Evolutionary conservation across 371 early-diverging fungal species (phyloP).

Genomic region (Mortierella sp.): DNA sequence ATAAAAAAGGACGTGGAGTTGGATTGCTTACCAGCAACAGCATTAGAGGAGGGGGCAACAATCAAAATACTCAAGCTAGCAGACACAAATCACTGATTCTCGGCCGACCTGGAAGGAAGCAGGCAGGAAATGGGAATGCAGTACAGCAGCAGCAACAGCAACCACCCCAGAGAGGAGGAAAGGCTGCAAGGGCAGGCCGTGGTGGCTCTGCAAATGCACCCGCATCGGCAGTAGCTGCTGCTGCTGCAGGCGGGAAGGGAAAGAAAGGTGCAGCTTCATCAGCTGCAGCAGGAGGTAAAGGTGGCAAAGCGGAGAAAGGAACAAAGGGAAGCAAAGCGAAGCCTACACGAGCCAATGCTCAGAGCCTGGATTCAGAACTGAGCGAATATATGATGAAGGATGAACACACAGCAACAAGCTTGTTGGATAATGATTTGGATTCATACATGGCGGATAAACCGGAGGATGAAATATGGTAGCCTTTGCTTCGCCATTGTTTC

Average conservation of each 20-base stretch:
- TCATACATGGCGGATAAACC: conserved; percentile 49
- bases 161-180: background rate
- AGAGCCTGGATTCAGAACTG: conserved; percentile 39
- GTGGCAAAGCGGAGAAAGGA: conserved; percentile 20
- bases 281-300: conserved; percentile 11
- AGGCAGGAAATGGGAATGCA: conserved; percentile 7
- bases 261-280: conserved; percentile 6
- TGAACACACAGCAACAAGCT: conserved; percentile 28
- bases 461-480: conserved; percentile 11
- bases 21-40: background rate
- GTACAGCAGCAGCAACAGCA: conserved; percentile 5
- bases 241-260: conserved; percentile 3
- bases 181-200: conserved; percentile 1
- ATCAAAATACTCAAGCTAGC: conserved; percentile 15
- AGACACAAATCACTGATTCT: conserved; percentile 35
- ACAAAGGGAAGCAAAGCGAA: conserved; percentile 15
- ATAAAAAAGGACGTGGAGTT: too few species aligned
- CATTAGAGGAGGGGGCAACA: background rate
- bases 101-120: conserved; percentile 33
- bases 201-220: conserved; percentile 4
- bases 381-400: conserved; percentile 49
- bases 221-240: background rate
- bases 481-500: too few species aligned
- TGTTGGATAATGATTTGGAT: conserved; percentile 49
- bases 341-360: conserved; percentile 7